These are phyloP conservation scores for Cymbopogon citratus DNA, from an alignment of 176 grass and related monocot species.

Conservation along the genomic window DNA sequence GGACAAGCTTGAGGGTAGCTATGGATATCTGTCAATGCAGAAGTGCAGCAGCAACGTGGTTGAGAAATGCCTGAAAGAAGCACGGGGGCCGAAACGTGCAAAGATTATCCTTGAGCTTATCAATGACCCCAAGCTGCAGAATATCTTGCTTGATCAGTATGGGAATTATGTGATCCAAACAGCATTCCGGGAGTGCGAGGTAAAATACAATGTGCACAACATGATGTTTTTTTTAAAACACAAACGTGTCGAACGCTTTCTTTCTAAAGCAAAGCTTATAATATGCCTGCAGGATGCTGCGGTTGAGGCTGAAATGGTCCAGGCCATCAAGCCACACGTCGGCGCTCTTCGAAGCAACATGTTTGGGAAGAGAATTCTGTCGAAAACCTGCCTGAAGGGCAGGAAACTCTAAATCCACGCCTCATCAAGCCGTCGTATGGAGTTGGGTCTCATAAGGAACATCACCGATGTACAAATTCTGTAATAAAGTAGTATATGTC, in stretches of 20 bases:
- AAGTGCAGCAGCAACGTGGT: constrained; percentile 82
- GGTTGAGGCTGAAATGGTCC: constrained; percentile 23
- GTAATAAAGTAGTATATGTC: constrained; percentile 7
- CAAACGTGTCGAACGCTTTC: background rate
- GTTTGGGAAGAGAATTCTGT: constrained; percentile 57
- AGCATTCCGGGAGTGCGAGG: constrained; percentile 45
- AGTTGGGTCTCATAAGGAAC: too few relatives aligned
- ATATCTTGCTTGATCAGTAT: constrained; percentile 45
- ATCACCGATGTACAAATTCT: background rate
- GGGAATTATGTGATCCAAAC: constrained; percentile 83
- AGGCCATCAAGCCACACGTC: constrained; percentile 35
- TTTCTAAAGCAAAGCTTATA: background rate
- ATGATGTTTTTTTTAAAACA: background rate
- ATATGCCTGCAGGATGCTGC: constrained; percentile 33
- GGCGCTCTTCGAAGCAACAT: constrained; percentile 41
- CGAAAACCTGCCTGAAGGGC: constrained; percentile 45
- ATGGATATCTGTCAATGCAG: constrained; percentile 48
- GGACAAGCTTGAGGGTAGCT: constrained; percentile 39
- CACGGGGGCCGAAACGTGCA: background rate
- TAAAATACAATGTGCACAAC: background rate
- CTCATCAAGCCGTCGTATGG: background rate
- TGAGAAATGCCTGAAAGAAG: constrained; percentile 56
- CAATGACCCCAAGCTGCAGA: constrained; percentile 33
- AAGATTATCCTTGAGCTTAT: constrained; percentile 60
- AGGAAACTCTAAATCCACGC: background rate